Evolutionary conservation across 2,329 filamentous ascomycete genomes (phyloP), one percentile per base, ranked within the genome.

Genomic region (Pseudogymnoascus pannorum): DNA sequence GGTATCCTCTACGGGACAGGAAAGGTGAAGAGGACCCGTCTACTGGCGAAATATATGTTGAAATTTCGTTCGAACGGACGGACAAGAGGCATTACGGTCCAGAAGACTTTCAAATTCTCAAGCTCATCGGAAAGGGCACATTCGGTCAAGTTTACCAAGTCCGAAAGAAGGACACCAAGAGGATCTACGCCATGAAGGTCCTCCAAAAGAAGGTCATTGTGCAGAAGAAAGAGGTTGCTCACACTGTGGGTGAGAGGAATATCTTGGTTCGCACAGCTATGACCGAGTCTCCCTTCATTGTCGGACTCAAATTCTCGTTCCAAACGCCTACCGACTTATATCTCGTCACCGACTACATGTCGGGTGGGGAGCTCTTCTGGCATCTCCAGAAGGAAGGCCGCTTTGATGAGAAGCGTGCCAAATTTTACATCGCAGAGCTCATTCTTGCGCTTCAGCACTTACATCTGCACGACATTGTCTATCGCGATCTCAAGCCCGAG

Each of bases 261-360:
- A 99, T 99, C 67, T 81, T 99, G 57, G 94, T 99, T 40, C 89
- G 94, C 66, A 99, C 94, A 4, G 94, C 94, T 26, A 97, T 90
- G 76, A 87, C 93, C 0, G 92, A 97, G 66, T 99, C 94, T 14
- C 91, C 93, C 0, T 99, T 99, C 72, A 99, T 99, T 65, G 94
- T 99, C 40, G 93, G 93, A 6, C 81, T 99, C 70, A 99, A 99
- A 72, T 99, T 97, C 73, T 97, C 94, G 0, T 99, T 99, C 79
- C 94, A 99, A 74, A 97, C 94, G 0, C 91, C 92, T 1, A 94
- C 92, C 3, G 94, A 99, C 74, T 83, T 99, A 1, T 97, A 97
- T 73, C 81, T 99, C n/a, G 94, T 99, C 12, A 97, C 94, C 4
- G 94, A 97, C 73, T 99, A 97, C 78, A 97, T 99, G 94, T 99